These are phyloP conservation scores for Cicer judaicum DNA, from an alignment of 306 rosid genomes.

Conservation along the genomic window DNA sequence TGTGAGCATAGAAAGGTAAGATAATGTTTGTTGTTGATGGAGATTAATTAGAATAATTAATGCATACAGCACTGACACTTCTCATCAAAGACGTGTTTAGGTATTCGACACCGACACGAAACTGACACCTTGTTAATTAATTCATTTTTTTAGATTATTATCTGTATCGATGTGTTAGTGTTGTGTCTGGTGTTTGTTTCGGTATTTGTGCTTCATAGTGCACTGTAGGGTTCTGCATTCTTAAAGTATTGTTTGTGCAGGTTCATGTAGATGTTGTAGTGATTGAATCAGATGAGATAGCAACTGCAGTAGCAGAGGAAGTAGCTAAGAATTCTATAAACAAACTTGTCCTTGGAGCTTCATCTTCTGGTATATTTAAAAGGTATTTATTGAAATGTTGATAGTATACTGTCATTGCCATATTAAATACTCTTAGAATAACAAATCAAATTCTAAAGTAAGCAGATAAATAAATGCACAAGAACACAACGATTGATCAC, in stretches of 20 bases:
- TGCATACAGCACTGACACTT: too few species aligned
- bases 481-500: too few species aligned
- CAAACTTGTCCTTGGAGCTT: constrained; percentile 83
- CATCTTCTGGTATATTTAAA: constrained; percentile 71
- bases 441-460: too few species aligned
- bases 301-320: constrained; percentile 74
- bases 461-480: too few species aligned
- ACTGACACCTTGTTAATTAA: too few species aligned
- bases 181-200: too few species aligned
- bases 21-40: constrained; percentile 41
- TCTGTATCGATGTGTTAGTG: too few species aligned
- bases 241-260: constrained; percentile 48
- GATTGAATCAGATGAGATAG: constrained; percentile 82
- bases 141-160: too few species aligned
- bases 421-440: too few species aligned
- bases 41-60: constrained; percentile 33
- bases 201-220: too few species aligned
- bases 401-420: not conserved
- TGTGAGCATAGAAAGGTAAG: constrained; percentile 75
- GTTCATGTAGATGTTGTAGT: constrained; percentile 72
- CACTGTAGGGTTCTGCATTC: constrained; percentile 31
- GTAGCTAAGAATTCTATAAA: constrained; percentile 59
- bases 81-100: too few species aligned
- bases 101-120: too few species aligned
- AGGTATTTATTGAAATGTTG: constrained; percentile 54